These are phyloP conservation scores for Cystofilobasidium bisporidii DNA, from an alignment of 768 basidiomycete genomes.

Conservation along the genomic window DNA sequence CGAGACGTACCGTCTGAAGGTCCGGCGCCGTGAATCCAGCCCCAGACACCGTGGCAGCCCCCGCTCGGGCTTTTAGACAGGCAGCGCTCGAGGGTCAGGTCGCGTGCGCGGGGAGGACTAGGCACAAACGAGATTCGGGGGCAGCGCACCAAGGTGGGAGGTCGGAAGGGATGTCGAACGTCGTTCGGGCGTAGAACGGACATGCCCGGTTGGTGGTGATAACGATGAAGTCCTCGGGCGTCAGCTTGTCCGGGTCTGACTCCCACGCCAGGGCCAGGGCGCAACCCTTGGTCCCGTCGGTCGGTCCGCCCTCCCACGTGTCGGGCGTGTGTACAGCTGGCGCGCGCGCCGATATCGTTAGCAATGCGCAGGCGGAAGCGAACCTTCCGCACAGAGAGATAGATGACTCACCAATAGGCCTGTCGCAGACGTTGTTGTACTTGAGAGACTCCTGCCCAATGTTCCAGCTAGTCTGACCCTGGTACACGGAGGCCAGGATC, in stretches of 20 bases:
- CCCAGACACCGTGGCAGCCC: not conserved
- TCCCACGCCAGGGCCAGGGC: not conserved
- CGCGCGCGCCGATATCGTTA: not conserved
- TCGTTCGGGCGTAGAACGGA: not conserved
- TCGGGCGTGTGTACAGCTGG: conserved; percentile 6
- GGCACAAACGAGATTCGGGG: too few relatives aligned
- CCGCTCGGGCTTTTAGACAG: not conserved
- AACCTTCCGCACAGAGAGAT: too few relatives aligned
- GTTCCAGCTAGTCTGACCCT: not conserved
- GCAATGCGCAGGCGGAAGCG: too few relatives aligned
- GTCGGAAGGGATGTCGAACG: conserved; percentile 8
- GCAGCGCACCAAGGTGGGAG: conserved; percentile 4
- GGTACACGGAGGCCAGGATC: too few relatives aligned
- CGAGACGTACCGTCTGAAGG: not conserved
- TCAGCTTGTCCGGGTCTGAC: conserved; percentile 3
- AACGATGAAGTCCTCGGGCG: conserved; percentile 10
- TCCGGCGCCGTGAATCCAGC: conserved; percentile 10
- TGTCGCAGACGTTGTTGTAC: not conserved
- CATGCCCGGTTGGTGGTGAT: conserved; percentile 5
- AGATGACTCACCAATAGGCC: not conserved
- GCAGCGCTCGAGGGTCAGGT: not conserved
- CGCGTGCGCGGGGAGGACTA: too few relatives aligned
- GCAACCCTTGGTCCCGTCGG: conserved; percentile 5
- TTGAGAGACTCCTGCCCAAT: not conserved
- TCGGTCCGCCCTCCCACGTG: not conserved